phyloP scores from a whole-genome alignment of 106 monocot genomes.

The Allium cepa region DNA sequence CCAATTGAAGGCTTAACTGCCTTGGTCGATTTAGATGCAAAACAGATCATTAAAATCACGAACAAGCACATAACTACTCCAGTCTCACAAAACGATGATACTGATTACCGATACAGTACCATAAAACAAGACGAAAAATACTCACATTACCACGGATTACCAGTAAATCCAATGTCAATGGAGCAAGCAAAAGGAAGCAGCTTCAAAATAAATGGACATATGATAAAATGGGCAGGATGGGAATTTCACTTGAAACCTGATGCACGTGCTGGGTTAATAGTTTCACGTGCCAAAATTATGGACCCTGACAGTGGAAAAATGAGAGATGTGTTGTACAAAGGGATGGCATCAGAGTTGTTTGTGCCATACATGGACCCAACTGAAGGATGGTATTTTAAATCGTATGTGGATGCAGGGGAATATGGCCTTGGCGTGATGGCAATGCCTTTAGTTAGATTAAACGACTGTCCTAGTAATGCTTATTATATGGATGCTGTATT shows the following conservation, averaged over 20 bases:
- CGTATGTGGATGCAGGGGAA: constrained; percentile 87
- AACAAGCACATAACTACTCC: constrained; percentile 36
- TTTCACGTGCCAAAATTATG: constrained; percentile 25
- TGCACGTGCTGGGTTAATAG: constrained; percentile 56
- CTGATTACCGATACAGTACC: constrained; percentile 57
- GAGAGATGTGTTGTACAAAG: constrained; percentile 58
- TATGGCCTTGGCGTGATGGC: constrained; percentile 69
- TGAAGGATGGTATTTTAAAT: constrained; percentile 85
- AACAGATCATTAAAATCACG: constrained; percentile 32
- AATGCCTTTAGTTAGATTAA: constrained; percentile 65
- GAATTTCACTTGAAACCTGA: constrained; percentile 72
- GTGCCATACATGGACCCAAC: constrained; percentile 92
- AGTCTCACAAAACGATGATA: constrained; percentile 34
- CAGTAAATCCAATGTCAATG: constrained; percentile 47
- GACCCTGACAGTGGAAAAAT: constrained; percentile 47
- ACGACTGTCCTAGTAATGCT: constrained; percentile 76
- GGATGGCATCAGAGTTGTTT: constrained; percentile 70
- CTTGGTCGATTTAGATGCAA: constrained; percentile 54
- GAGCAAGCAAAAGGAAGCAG: constrained; percentile 63
- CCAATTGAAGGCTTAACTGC: constrained; percentile 81
- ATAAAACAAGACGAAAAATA: no score
- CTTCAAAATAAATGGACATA: constrained; percentile 39
- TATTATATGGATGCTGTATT: constrained; percentile 65
- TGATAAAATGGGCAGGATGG: constrained; percentile 68
- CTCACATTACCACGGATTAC: background rate